Conservation (phyloP, 1,284 basidiomycete genomes). For the Termitomyces sp. region DNA sequence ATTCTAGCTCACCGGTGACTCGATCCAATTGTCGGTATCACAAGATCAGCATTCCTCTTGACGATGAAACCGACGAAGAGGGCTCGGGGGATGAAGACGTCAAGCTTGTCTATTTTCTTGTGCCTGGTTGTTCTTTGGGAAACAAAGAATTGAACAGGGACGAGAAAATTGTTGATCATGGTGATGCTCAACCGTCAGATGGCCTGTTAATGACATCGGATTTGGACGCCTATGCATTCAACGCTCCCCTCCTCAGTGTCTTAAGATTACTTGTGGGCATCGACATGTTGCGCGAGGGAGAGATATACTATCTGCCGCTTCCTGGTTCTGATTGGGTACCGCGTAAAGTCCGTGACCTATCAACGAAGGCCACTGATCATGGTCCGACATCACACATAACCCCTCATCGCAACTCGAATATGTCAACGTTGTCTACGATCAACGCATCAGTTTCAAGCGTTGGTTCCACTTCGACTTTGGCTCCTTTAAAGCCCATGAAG, state of each 20-base stretch:
- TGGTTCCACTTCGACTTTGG: constrained; percentile 25
- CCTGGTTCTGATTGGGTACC: constrained; percentile 33
- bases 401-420: constrained; percentile 23
- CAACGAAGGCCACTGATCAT: constrained; percentile 4
- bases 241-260: constrained; percentile 45
- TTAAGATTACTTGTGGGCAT: constrained; percentile 56
- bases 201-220: constrained; percentile 40
- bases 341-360: constrained; percentile 11
- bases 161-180: constrained; percentile 55
- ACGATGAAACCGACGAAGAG: constrained; percentile 11
- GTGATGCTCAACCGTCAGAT: constrained; percentile 48
- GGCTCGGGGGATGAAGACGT: constrained; percentile 36
- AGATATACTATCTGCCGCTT: constrained; percentile 55
- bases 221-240: constrained; percentile 47
- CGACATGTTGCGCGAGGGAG: constrained; percentile 56
- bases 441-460: constrained; percentile 23
- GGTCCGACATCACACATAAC: neutral
- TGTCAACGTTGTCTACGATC: constrained; percentile 22
- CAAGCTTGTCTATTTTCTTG: constrained; percentile 50
- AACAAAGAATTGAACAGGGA: constrained; percentile 51
- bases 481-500: constrained; percentile 16
- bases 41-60: constrained; percentile 51
- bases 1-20: constrained; percentile 33
- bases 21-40: constrained; percentile 65
- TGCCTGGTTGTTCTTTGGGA: constrained; percentile 60